Evolutionary conservation across 2,329 filamentous ascomycete species (phyloP), one percentile per base, ranked within the genome.

Genomic region (Neoarthrinium moseri): DNA sequence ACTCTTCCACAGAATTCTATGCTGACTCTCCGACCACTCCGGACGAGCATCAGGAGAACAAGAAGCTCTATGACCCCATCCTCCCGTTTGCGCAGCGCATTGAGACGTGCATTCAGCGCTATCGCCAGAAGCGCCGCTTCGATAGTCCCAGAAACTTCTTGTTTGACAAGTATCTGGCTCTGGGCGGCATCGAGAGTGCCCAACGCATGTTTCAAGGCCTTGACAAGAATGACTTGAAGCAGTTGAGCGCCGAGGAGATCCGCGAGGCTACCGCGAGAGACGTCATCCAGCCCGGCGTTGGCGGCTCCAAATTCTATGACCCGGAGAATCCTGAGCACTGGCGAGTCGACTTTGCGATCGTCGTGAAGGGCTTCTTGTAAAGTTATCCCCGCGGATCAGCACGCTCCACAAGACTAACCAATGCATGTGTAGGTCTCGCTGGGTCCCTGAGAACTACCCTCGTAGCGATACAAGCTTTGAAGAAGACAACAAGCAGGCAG

Each of bases 61-160:
- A 76, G 17, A 72, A 78, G 11, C 69, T 94, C 20, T 99, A 96
- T 60, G 64, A 81, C 52, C 62, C 69, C 73, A 87, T 71, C 69
- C 4, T 64, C 75, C 7, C 65, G 77, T 1, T 84, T 87, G 52
- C 61, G 73, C 27, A 75, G 46, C 89, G 94, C 37, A 89, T 97
- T 32, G 86, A 96, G 60, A 79, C 84, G 21, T 94, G 89, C 37
- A 87, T 97, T 45, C 84, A 91, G 54, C 86, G 90, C 12, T 99
- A 86, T 68, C 83, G 87, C 51, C 75, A 80, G 27, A 87, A 84
- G 37, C 86, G 91, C 24, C 91, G 88, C 53, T 78, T 96, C 48
- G 80, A 87, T 48, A 65, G 72, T 11, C 72, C 81, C 4, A 82
- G 83, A 20, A 65, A 73, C 4, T 71, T 77, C 15, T 70, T 91